These are phyloP conservation scores for Coccomyxa sp. DNA, from an alignment of 139 green algal genomes.

Conservation along the genomic window DNA sequence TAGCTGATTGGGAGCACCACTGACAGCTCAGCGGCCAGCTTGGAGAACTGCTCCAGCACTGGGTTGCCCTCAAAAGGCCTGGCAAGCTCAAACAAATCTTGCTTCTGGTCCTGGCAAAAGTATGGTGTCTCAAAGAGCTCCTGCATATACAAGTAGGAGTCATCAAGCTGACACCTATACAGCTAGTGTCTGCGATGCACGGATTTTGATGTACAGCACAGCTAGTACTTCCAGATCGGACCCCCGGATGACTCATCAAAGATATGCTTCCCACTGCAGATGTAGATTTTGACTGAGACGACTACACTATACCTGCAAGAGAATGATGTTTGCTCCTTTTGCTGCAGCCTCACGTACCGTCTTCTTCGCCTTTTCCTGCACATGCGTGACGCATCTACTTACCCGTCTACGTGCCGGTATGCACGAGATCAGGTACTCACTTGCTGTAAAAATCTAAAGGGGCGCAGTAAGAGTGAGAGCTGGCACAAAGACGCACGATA, in stretches of 20 bases:
- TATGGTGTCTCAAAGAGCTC: conserved; percentile 68
- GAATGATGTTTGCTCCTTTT: conserved; percentile 62
- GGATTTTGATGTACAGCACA: neutral
- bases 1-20: conserved; percentile 68
- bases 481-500: neutral
- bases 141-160: conserved; percentile 19
- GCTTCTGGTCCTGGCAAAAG: conserved; percentile 51
- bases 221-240: neutral
- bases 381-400: neutral
- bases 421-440: neutral
- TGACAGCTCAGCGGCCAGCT: conserved; percentile 55
- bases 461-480: neutral
- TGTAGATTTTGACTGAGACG: neutral
- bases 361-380: conserved; percentile 51
- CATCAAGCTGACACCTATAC: neutral
- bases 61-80: conserved; percentile 40
- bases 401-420: neutral
- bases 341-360: conserved; percentile 47
- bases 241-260: neutral
- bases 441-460: neutral
- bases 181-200: no score
- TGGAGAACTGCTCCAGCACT: conserved; percentile 33
- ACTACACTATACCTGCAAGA: conserved; percentile 35
- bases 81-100: conserved; percentile 37
- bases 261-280: neutral